Base-by-base conservation (phyloP, 768 basidiomycete genomes). In the Hericium alpestre region DNA sequence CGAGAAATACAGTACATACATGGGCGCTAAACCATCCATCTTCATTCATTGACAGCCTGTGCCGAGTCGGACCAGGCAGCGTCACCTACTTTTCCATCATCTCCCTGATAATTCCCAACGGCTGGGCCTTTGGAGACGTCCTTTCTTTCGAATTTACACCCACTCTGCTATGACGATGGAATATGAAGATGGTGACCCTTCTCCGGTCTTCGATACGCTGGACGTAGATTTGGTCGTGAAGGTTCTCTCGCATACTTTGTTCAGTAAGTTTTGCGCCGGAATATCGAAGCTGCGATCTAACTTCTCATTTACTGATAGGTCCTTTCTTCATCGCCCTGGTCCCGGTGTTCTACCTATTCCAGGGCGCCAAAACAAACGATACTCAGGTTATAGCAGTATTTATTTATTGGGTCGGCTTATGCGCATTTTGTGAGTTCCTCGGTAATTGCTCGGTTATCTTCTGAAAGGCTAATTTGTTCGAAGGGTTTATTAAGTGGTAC, bases 271-370 rank as follows among this genome's bases (percentile, higher is more conserved):
- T 2, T 46, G 32, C 4, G 8, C n/a, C 16, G 15, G 43, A n/a
- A 46, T 46, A 10, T 32, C 32, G 32, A 32, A 32, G 9, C 25
- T 25, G 25, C 12, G 8, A 11, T 46, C 15, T 20, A 13, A 20
- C 2, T 15, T 23, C 38, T 54, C 20, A 56, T 57, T 40, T 39
- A 25, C 20, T 54, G 41, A 23, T 63, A 91, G 90, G 88, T 61
- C 91, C 93, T 16, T 87, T 91, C 75, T 94, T 95, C 72, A 74
- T 86, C 10, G 79, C 78, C 69, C 84, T 93, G 59, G 73, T 94
- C 58, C 90, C 91, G 1, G 65, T 90, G 22, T 88, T 92, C 67
- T 86, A 83, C 65, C 70, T 83, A 56, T 88, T 89, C 63, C 87
- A 90, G 64, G 83, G 84, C 2, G 40, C 74, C 74, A 41, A 76